Percentiles rank a stretch among this genome's conserved stretches.
phyloP scores from a whole-genome alignment of 139 green algal species.

The Chlorella vulgaris region DNA sequence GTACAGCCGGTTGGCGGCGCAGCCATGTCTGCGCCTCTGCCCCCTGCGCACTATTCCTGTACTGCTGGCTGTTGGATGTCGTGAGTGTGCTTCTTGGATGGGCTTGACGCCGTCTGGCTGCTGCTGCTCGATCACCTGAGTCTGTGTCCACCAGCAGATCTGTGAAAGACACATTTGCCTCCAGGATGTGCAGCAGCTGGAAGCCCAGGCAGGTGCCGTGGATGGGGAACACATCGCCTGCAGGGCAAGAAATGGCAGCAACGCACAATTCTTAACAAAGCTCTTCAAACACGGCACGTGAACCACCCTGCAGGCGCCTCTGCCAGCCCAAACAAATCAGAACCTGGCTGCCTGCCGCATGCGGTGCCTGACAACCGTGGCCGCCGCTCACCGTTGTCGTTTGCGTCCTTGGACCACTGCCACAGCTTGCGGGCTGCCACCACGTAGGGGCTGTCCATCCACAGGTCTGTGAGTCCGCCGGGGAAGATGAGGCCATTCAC shows the following conservation, averaged over 20 bases:
- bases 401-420: conserved; percentile 76
- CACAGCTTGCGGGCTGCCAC: conserved; percentile 83
- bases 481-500: conserved; percentile 84
- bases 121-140: no score
- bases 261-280: no score
- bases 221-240: conserved; percentile 73
- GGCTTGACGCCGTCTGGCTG: no score
- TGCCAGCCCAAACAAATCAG: no score
- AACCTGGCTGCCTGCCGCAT: no score
- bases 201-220: conserved; percentile 80
- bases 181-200: conserved; percentile 87
- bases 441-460: conserved; percentile 83
- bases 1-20: no score
- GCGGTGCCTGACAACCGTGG: no score
- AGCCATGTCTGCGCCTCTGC: no score
- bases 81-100: no score
- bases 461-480: conserved; percentile 83
- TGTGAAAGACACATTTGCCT: conserved; percentile 74
- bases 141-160: conserved; percentile 83
- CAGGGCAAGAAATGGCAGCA: not conserved
- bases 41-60: not conserved
- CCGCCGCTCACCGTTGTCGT: conserved; percentile 51
- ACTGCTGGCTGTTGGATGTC: no score
- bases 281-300: no score
- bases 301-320: no score